Base-by-base conservation (phyloP, 2,329 filamentous ascomycete genomes). In the Lasiodiplodia gonubiensis region DNA sequence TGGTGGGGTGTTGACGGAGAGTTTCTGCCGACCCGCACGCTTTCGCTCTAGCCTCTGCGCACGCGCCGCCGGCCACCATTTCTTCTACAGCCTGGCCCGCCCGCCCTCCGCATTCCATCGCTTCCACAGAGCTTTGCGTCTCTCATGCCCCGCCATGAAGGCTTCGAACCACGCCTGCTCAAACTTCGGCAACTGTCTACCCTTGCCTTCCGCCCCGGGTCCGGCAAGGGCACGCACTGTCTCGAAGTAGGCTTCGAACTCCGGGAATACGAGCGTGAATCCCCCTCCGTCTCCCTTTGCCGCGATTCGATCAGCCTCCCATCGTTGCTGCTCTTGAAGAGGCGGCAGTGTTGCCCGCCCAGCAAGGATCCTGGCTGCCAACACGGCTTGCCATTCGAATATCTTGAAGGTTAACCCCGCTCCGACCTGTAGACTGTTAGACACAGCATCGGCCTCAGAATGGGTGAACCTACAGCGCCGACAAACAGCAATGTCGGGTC, bases 371-470 rank as follows among this genome's bases (percentile, higher is more conserved):
- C 88, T 80, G 1, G 88, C 88, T 0, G 85, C 86, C 1, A 86
- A 81, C 0, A 90, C 88, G 7, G 88, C 87, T 72, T 90, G 88
- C 86, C 87, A 90, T 76, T 90, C 89, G 66, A 89, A 90, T 35
- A 90, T 83, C 73, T 88, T 89, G 78, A 91, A 91, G 0, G 89
- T 91, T 33, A 91, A 76, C 0, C 86, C 86, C 0, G 85, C 84
- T 1, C 54, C 59, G 12, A 63, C 59, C 59, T 63, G 79, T 79
- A 0, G 84, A 52, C 64, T 16, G 59, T 67, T 25, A 49, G 35
- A 3, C 18, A 49, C 42, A 16, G 11, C 23, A 52, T 37, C 48
- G 37, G 4, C 35, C n/a, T 16, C 30, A 39, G 5, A 39, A 46
- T 5, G 35, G 16, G 14, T 37, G 23, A 70, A 72, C 75, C 72